These are phyloP conservation scores for Jamesozyma piceae DNA, from an alignment of 805 yeast species.

Conservation along the genomic window DNA sequence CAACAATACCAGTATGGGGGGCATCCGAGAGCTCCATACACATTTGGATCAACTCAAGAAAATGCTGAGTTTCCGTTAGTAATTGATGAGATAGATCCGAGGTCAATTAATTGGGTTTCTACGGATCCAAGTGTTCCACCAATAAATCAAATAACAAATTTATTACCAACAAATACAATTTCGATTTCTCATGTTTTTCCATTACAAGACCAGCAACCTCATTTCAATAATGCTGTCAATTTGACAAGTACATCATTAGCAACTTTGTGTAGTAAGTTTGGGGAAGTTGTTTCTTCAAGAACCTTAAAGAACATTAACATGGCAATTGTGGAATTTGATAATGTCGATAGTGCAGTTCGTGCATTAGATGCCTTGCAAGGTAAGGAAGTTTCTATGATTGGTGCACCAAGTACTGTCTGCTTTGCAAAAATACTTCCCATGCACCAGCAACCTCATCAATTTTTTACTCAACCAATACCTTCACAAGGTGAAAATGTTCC, in stretches of 20 bases:
- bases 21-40: slow-evolving; percentile 16
- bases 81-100: slow-evolving; percentile 53
- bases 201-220: slow-evolving; percentile 42
- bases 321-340: slow-evolving; percentile 65
- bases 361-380: slow-evolving; percentile 75
- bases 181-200: slow-evolving; percentile 60
- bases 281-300: slow-evolving; percentile 50
- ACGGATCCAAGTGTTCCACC: slow-evolving; percentile 66
- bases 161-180: slow-evolving; percentile 70
- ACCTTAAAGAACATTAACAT: slow-evolving; percentile 41
- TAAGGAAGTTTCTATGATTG: slow-evolving; percentile 66
- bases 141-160: slow-evolving; percentile 55
- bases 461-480: not conserved
- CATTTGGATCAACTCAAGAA: slow-evolving; percentile 3
- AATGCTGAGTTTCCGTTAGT: slow-evolving; percentile 30
- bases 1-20: slow-evolving; percentile 18
- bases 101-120: slow-evolving; percentile 53
- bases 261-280: slow-evolving; percentile 54
- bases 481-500: slow-evolving; percentile 5
- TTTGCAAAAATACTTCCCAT: slow-evolving; percentile 63
- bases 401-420: slow-evolving; percentile 64
- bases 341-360: slow-evolving; percentile 65
- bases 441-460: slow-evolving; percentile 23
- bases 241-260: slow-evolving; percentile 40
- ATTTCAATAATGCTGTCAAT: slow-evolving; percentile 37